Conservation (phyloP, 495 filamentous ascomycete species). For the Entonaema liquescens region DNA sequence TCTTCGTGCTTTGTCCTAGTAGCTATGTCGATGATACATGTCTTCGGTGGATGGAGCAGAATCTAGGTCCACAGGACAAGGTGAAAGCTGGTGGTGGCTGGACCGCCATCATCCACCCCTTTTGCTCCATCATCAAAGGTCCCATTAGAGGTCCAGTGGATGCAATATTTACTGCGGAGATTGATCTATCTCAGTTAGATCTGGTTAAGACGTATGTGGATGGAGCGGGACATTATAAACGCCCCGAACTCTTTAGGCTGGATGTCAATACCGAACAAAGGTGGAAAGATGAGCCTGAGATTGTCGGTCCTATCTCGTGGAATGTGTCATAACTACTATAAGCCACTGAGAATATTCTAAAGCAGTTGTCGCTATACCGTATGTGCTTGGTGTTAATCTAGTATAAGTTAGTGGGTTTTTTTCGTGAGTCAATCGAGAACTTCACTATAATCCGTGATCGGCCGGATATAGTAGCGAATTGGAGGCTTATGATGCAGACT, state of each 20-base stretch:
- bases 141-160: constrained; percentile 49
- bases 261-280: constrained; percentile 43
- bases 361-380: not conserved
- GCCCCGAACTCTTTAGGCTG: constrained; percentile 52
- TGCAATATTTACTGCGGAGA: constrained; percentile 48
- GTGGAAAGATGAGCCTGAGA: constrained; percentile 49
- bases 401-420: constrained; percentile 12
- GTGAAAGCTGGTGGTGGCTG: constrained; percentile 53
- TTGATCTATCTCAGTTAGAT: constrained; percentile 51
- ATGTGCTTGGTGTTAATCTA: not conserved
- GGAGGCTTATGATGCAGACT: not conserved
- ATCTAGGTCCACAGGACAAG: constrained; percentile 51
- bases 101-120: constrained; percentile 50
- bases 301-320: constrained; percentile 40
- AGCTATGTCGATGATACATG: constrained; percentile 54
- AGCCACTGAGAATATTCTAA: not conserved
- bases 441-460: constrained; percentile 23
- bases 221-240: constrained; percentile 51
- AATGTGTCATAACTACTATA: constrained; percentile 14
- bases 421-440: constrained; percentile 17
- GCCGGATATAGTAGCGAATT: constrained; percentile 10
- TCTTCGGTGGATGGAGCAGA: constrained; percentile 53
- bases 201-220: constrained; percentile 54
- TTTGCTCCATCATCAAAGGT: constrained; percentile 47
- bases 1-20: constrained; percentile 50